phyloP scores from a whole-genome alignment of 805 yeast genomes.

The Cyberlindnera amylophila region DNA sequence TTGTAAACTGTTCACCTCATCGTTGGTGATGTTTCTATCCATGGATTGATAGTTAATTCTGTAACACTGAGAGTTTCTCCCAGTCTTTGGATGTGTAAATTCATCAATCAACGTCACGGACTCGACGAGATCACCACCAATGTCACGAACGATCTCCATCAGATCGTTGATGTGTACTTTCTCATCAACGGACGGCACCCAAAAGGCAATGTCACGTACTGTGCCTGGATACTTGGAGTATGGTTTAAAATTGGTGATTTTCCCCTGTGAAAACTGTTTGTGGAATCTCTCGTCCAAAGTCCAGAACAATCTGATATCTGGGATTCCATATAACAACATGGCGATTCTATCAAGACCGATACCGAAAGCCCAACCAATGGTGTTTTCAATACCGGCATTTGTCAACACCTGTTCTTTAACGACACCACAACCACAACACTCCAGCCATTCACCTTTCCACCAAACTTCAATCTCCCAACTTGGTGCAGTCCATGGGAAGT shows the following conservation, averaged over 20 bases:
- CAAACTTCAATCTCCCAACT: conserved; percentile 98
- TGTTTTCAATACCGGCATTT: conserved; percentile 63
- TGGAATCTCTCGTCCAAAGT: conserved; percentile 73
- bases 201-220: conserved; percentile 83
- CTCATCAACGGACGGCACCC: conserved; percentile 55
- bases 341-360: conserved; percentile 93
- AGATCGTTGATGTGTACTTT: conserved; percentile 77
- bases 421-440: conserved; percentile 94
- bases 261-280: conserved; percentile 62
- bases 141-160: conserved; percentile 85
- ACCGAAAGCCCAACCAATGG: conserved; percentile 97
- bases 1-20: conserved; percentile 76
- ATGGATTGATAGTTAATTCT: conserved; percentile 90
- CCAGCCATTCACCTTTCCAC: conserved; percentile 99
- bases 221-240: conserved; percentile 91
- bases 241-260: conserved; percentile 72
- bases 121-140: conserved; percentile 87
- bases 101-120: conserved; percentile 77
- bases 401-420: conserved; percentile 74
- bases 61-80: conserved; percentile 76
- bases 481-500: conserved; percentile 98
- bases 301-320: conserved; percentile 95
- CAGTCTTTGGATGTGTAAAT: conserved; percentile 81
- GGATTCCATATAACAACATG: conserved; percentile 91
- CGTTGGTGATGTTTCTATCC: conserved; percentile 87